phyloP scores from a whole-genome alignment of 1,284 basidiomycete genomes.

The Austroboletus novae-zelandiae region DNA sequence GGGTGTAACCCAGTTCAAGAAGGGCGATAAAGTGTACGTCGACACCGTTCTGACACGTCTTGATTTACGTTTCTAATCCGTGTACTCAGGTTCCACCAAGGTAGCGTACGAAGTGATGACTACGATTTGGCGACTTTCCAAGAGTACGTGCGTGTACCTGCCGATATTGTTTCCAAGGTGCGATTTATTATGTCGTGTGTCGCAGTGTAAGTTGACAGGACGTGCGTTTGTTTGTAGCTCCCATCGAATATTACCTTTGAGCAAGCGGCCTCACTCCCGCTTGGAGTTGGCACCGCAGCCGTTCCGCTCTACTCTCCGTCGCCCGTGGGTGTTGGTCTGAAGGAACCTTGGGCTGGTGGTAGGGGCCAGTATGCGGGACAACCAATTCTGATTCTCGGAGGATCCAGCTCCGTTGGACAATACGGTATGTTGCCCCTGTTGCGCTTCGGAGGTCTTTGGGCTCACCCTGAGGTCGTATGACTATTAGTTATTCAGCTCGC shows the following conservation, averaged over 20 bases:
- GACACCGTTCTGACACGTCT: too few species aligned
- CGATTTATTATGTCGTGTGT: not conserved
- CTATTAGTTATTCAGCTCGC: conserved; percentile 34
- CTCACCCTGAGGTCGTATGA: not conserved
- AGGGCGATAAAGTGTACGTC: conserved; percentile 49
- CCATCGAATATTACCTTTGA: conserved; percentile 24
- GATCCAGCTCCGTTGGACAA: conserved; percentile 36
- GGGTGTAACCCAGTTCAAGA: conserved; percentile 38
- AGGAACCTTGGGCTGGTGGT: conserved; percentile 25
- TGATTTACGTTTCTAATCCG: not conserved
- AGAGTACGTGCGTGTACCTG: conserved; percentile 31
- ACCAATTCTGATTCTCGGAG: conserved; percentile 37
- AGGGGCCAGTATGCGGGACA: conserved; percentile 20
- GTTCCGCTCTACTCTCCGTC: conserved; percentile 20
- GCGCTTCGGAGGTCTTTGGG: not conserved
- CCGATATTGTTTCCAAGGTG: conserved; percentile 31
- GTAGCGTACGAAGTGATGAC: conserved; percentile 7
- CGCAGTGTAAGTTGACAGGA: not conserved
- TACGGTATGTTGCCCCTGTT: conserved; percentile 21
- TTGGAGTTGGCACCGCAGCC: conserved; percentile 11
- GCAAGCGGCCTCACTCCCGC: conserved; percentile 21
- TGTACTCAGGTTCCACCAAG: conserved; percentile 26
- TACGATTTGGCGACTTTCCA: conserved; percentile 29
- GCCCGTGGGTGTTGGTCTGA: conserved; percentile 21
- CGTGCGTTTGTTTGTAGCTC: conserved; percentile 5